These are phyloP conservation scores for Penicillium nordicum DNA, from an alignment of 2,329 filamentous ascomycete genomes.

Conservation along the genomic window DNA sequence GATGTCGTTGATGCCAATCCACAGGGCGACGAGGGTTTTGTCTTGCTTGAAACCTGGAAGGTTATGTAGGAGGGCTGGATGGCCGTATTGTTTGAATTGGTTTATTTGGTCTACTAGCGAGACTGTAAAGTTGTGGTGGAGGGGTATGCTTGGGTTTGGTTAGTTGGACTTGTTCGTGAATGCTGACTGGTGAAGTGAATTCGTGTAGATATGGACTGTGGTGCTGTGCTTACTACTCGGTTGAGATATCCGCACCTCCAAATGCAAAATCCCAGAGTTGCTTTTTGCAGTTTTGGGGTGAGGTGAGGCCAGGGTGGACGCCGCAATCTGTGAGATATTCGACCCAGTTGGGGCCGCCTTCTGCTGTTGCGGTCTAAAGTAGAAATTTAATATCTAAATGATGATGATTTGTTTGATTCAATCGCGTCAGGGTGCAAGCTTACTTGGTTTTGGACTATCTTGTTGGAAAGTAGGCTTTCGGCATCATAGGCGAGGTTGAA, in stretches of 20 bases:
- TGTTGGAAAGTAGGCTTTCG: constrained; percentile 44
- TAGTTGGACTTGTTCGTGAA: not conserved
- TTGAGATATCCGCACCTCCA: constrained; percentile 51
- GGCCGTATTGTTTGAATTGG: constrained; percentile 48
- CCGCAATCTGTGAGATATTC: constrained; percentile 54
- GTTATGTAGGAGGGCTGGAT: constrained; percentile 38
- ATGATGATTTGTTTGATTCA: not conserved
- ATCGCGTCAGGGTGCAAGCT: not conserved
- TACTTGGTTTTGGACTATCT: constrained; percentile 51
- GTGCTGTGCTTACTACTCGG: constrained; percentile 36
- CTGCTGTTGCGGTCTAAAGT: constrained; percentile 46
- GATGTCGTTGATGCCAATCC: constrained; percentile 59
- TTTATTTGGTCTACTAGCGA: constrained; percentile 50
- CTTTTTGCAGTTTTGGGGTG: constrained; percentile 44
- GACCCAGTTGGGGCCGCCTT: constrained; percentile 55
- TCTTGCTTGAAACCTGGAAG: constrained; percentile 30
- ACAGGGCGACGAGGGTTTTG: constrained; percentile 49
- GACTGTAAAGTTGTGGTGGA: constrained; percentile 52
- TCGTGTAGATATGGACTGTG: not conserved
- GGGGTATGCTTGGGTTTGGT: constrained; percentile 37
- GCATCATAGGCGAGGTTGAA: constrained; percentile 48
- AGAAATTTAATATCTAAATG: not conserved
- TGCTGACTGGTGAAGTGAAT: not conserved
- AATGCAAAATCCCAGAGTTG: constrained; percentile 59
- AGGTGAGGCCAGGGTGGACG: constrained; percentile 42